These are phyloP conservation scores for Wickerhamomyces sp. DNA, from an alignment of 1,139 yeast species.

Conservation along the genomic window DNA sequence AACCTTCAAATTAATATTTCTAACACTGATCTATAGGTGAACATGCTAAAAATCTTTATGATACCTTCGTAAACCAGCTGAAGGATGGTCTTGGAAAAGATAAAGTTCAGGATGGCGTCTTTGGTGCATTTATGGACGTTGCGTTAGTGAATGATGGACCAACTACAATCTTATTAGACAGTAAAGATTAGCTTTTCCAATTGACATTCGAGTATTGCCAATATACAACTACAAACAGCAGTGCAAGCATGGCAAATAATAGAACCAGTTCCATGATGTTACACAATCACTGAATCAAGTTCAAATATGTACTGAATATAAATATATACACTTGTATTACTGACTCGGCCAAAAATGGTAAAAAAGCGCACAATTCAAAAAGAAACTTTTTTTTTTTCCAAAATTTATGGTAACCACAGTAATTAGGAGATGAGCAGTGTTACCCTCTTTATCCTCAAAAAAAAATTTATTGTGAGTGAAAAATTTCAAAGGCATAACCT, in stretches of 20 bases:
- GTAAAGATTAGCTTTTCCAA: constrained; percentile 26
- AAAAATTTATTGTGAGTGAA: constrained; percentile 3
- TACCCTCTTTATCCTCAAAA: not conserved
- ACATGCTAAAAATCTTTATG: constrained; percentile 64
- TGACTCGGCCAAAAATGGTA: not conserved
- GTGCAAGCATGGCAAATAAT: no score
- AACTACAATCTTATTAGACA: constrained; percentile 34
- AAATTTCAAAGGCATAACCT: constrained; percentile 5
- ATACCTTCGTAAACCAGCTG: constrained; percentile 49
- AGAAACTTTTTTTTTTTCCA: constrained; percentile 1
- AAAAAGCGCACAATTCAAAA: not conserved
- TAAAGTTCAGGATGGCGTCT: constrained; percentile 77
- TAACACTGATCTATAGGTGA: constrained; percentile 29
- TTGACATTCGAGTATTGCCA: no score
- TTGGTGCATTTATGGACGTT: constrained; percentile 98
- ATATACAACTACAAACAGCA: no score
- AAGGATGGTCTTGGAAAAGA: constrained; percentile 53
- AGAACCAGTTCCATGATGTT: no score
- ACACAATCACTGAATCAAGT: no score
- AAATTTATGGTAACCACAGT: not conserved
- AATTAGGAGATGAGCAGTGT: not conserved
- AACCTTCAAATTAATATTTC: not conserved
- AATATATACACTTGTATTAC: no score
- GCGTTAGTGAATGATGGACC: constrained; percentile 68
- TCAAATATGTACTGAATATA: no score